Percentiles rank a stretch among this genome's conserved stretches.
phyloP scores from a whole-genome alignment of 2,329 filamentous ascomycete species.

The Fusarium stilboides region DNA sequence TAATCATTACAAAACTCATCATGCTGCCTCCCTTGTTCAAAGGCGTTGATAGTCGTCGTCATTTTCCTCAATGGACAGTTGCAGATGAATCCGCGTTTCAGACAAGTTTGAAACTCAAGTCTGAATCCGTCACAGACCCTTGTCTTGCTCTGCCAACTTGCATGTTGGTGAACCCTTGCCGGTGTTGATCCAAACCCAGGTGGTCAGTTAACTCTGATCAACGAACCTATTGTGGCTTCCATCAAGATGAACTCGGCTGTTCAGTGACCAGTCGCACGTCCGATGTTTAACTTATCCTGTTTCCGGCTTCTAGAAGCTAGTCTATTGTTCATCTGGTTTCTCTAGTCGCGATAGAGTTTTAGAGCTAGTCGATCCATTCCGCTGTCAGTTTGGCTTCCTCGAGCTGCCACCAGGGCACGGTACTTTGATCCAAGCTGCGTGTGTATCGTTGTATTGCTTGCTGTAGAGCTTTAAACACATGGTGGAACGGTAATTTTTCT shows the following conservation, averaged over 20 bases:
- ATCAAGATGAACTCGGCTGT: not conserved
- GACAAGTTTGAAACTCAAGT: conserved; percentile 36
- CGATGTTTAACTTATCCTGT: not conserved
- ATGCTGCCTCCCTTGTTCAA: conserved; percentile 7
- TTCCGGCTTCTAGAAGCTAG: not conserved
- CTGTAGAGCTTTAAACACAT: not conserved
- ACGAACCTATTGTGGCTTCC: not conserved
- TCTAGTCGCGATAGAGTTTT: not conserved
- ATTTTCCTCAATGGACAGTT: conserved; percentile 15
- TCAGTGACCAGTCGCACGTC: not conserved
- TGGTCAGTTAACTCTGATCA: not conserved
- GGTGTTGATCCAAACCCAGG: not conserved
- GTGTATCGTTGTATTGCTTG: not conserved
- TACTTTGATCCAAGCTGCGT: not conserved
- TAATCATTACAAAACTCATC: conserved; percentile 22
- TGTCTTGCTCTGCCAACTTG: not conserved
- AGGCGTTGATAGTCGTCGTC: conserved; percentile 25
- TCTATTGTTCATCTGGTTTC: not conserved
- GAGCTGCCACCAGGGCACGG: not conserved
- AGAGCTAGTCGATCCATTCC: not conserved
- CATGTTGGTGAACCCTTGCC: no score
- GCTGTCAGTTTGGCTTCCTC: not conserved
- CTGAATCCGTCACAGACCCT: conserved; percentile 29
- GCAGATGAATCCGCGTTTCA: conserved; percentile 31
- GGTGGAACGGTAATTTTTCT: not conserved